A percentile compares a stretch with the other conserved stretches of the same genome.
Conservation (phyloP, 2,329 filamentous ascomycete species). For the Chaetomiaceae sp. region DNA sequence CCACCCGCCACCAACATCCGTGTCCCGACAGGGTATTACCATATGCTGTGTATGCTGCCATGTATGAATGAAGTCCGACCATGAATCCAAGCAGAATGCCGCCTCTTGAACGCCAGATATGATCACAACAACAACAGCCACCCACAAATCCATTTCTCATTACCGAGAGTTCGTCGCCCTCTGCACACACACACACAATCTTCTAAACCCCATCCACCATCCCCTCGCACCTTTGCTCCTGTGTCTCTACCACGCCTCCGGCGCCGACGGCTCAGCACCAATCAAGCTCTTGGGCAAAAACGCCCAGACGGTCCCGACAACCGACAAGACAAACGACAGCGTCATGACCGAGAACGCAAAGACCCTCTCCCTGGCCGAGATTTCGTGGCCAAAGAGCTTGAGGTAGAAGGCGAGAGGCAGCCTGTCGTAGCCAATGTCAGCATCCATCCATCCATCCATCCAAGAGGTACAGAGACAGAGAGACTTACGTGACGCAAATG, state of each 20-base stretch:
- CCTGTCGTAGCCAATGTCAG: constrained; percentile 27
- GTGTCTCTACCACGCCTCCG: neutral
- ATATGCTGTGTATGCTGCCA: neutral
- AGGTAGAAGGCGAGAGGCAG: constrained; percentile 84
- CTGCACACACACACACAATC: too few species aligned
- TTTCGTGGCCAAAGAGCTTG: constrained; percentile 76
- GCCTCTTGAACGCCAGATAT: constrained; percentile 3
- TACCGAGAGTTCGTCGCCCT: neutral
- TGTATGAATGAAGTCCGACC: neutral
- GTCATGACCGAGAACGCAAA: constrained; percentile 66
- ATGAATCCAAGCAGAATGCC: neutral
- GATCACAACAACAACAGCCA: neutral
- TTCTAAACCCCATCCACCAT: neutral
- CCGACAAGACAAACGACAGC: constrained; percentile 64
- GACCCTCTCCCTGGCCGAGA: constrained; percentile 58
- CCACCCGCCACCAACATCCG: too few species aligned
- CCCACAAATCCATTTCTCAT: neutral
- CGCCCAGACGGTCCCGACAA: constrained; percentile 79
- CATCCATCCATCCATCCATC: neutral
- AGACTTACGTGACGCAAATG: constrained; percentile 73
- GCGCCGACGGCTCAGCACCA: constrained; percentile 38
- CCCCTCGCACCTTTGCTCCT: too few species aligned
- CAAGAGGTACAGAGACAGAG: neutral
- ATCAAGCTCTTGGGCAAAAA: constrained; percentile 77
- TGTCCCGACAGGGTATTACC: too few species aligned